phyloP scores from a whole-genome alignment of 2,329 filamentous ascomycete genomes.

The Alternaria gansuensis region DNA sequence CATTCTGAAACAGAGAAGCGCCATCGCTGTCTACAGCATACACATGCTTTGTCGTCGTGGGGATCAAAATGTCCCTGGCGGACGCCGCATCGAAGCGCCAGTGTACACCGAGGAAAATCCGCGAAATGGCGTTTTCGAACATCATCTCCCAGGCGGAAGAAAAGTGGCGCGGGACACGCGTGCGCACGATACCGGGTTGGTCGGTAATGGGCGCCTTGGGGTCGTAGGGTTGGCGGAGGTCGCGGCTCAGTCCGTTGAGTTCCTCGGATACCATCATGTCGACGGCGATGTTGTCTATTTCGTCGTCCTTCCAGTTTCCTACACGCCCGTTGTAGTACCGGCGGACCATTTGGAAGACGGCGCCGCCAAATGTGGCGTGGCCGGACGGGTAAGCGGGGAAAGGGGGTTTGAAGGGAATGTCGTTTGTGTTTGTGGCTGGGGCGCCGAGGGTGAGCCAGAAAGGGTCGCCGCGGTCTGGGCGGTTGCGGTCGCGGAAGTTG shows the following conservation, averaged over 20 bases:
- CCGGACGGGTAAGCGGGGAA: conserved; percentile 42
- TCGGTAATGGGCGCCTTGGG: conserved; percentile 33
- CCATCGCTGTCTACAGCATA: conserved; percentile 23
- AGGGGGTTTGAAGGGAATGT: conserved; percentile 37
- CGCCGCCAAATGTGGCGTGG: conserved; percentile 40
- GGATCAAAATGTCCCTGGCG: conserved; percentile 28
- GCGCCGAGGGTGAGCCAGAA: conserved; percentile 38
- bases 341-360: conserved; percentile 35
- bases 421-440: conserved; percentile 37
- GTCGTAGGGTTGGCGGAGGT: conserved; percentile 37
- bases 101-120: conserved; percentile 41
- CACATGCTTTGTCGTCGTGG: conserved; percentile 20
- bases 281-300: conserved; percentile 36
- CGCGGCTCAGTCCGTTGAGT: conserved; percentile 38
- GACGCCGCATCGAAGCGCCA: conserved; percentile 44
- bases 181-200: conserved; percentile 40
- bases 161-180: conserved; percentile 30
- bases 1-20: conserved; percentile 22
- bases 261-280: conserved; percentile 33
- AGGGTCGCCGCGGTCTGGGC: conserved; percentile 28
- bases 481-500: conserved; percentile 29
- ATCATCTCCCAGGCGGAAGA: conserved; percentile 39
- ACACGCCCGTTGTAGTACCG: conserved; percentile 39
- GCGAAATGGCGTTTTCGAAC: conserved; percentile 41
- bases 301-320: conserved; percentile 28